phyloP scores from a whole-genome alignment of 2,329 filamentous ascomycete genomes.

The Sphaerulina vaccinii region DNA sequence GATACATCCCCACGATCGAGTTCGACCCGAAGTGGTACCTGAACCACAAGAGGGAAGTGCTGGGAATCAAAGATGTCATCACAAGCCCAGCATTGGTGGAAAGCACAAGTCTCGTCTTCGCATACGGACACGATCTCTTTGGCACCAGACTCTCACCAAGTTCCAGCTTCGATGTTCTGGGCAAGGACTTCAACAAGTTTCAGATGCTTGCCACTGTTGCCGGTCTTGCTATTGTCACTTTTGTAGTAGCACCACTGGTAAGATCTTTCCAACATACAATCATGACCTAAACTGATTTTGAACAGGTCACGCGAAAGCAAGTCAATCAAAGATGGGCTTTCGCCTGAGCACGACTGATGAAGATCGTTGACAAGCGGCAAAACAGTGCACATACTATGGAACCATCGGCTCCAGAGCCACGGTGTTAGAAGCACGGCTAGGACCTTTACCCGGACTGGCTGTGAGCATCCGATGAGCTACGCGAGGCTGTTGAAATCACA shows the following conservation, averaged over 20 bases:
- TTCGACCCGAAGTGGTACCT: slow-evolving; percentile 79
- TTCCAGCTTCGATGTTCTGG: slow-evolving; percentile 85
- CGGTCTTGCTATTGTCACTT: slow-evolving; percentile 73
- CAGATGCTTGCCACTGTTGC: slow-evolving; percentile 80
- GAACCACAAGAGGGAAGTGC: slow-evolving; percentile 77
- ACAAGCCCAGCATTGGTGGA: slow-evolving; percentile 78
- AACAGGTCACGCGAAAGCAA: slow-evolving; percentile 59
- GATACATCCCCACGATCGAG: slow-evolving; percentile 74
- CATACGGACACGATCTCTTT: slow-evolving; percentile 85
- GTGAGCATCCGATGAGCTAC: neutral
- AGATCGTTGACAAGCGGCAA: neutral
- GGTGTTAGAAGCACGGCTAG: neutral
- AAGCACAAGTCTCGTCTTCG: slow-evolving; percentile 86
- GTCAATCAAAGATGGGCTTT: slow-evolving; percentile 65
- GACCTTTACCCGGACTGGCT: neutral
- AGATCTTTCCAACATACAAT: slow-evolving; percentile 37
- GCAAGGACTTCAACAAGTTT: slow-evolving; percentile 89
- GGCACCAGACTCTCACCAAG: slow-evolving; percentile 84
- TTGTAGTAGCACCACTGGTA: slow-evolving; percentile 82
- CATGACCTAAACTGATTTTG: slow-evolving; percentile 26
- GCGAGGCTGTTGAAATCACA: too few species aligned
- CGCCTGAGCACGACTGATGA: slow-evolving; percentile 16
- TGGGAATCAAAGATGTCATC: slow-evolving; percentile 71
- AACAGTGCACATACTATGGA: too few species aligned
- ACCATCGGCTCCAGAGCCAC: too few species aligned